These are phyloP conservation scores for Sapria himalayana DNA, from an alignment of 345 rosid genomes.

Conservation along the genomic window DNA sequence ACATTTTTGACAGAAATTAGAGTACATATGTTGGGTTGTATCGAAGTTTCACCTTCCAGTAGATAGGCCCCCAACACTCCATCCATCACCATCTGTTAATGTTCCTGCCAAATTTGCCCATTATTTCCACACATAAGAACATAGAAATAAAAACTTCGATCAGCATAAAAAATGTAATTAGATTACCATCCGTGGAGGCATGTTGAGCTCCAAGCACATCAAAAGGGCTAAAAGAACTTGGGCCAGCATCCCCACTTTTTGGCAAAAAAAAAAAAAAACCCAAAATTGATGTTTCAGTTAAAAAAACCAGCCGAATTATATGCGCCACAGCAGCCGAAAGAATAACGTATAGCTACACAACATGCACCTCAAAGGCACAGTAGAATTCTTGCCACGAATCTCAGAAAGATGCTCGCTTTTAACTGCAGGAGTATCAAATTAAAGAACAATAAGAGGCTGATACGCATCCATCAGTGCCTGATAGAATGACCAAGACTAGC, in stretches of 20 bases:
- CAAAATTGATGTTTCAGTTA: conserved; percentile 11
- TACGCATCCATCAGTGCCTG: conserved; percentile 1
- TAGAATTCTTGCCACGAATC: conserved; percentile 50
- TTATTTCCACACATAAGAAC: conserved; percentile 15
- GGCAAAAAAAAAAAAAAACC: conserved; percentile 10
- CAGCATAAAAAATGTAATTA: neutral
- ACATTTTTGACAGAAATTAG: too few relatives aligned
- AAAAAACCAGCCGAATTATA: conserved; percentile 3
- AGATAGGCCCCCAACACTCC: conserved; percentile 40
- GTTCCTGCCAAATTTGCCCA: conserved; percentile 51
- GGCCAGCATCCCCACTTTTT: conserved; percentile 39
- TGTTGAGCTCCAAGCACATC: conserved; percentile 52
- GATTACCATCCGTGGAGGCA: conserved; percentile 39
- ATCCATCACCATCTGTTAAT: conserved; percentile 31
- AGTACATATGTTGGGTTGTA: too few relatives aligned
- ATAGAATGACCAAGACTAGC: conserved; percentile 1
- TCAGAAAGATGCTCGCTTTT: conserved; percentile 78
- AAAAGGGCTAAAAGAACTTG: conserved; percentile 38
- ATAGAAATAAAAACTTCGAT: conserved; percentile 1
- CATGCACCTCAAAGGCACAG: conserved; percentile 22
- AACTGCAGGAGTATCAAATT: conserved; percentile 25
- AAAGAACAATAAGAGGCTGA: conserved; percentile 9
- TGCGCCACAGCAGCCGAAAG: neutral
- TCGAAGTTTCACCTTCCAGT: conserved; percentile 26
- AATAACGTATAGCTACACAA: conserved; percentile 3